Evolutionary conservation across 1,284 basidiomycete genomes (phyloP).

Genomic region (Mycena citricolor): DNA sequence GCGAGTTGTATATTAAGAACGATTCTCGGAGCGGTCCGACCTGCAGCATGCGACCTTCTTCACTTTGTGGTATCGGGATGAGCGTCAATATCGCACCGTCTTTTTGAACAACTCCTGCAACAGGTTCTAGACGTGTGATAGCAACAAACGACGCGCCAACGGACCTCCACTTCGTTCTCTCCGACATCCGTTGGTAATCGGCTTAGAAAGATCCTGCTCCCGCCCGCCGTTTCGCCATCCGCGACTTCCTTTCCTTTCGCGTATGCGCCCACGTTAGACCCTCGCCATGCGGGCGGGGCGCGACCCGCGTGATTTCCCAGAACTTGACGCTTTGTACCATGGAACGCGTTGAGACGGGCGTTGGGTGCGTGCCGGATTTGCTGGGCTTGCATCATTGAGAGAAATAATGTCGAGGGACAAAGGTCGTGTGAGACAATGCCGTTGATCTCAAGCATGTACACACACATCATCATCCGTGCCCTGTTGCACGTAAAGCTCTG

Average conservation of each 20-base stretch:
- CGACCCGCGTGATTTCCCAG: conserved; percentile 55
- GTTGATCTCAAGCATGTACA: too few relatives aligned
- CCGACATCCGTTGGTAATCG: conserved; percentile 68
- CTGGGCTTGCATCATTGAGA: too few relatives aligned
- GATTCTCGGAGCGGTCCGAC: conserved; percentile 69
- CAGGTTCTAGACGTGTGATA: conserved; percentile 13
- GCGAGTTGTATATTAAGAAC: conserved; percentile 70
- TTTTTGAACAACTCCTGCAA: conserved; percentile 67
- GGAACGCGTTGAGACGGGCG: conserved; percentile 51
- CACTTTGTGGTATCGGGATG: too few relatives aligned
- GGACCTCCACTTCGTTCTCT: conserved; percentile 67
- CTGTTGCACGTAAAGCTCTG: too few relatives aligned
- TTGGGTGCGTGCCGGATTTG: too few relatives aligned
- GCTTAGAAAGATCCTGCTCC: conserved; percentile 71
- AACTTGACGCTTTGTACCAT: conserved; percentile 54
- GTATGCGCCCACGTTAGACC: conserved; percentile 26
- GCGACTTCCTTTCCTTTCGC: conserved; percentile 34
- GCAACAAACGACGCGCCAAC: conserved; percentile 28
- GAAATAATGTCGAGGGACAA: too few relatives aligned
- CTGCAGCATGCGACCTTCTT: too few relatives aligned
- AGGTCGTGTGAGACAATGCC: too few relatives aligned
- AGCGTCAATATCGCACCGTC: too few relatives aligned
- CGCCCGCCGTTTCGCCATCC: conserved; percentile 25
- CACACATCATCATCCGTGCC: too few relatives aligned
- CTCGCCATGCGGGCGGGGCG: conserved; percentile 60